Evolutionary conservation across 768 basidiomycete genomes (phyloP), one percentile per base, ranked within the genome.

Genomic region (Kwoniella heveanensis): DNA sequence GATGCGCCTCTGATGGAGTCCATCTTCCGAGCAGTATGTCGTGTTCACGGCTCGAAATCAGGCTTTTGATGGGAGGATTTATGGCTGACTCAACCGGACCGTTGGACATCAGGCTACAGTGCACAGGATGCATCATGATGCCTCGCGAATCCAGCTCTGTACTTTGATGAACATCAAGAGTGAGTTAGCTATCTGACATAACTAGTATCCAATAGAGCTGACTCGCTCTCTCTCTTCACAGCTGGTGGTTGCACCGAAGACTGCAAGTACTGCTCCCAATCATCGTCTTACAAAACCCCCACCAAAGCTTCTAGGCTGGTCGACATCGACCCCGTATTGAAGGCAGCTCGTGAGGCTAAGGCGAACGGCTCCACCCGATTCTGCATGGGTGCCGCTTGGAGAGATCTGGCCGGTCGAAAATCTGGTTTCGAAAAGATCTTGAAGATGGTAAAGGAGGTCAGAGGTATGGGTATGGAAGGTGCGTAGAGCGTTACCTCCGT

Each of bases 91-190:
- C 25, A 9, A 24, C 22, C 22, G 15, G 19, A 47, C 46, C 22
- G 19, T 49, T 5, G 32, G 32, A 13, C 15, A 10, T 19, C 44
- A 78, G 78, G 77, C 92, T 15, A 80, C 85, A 2, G 85, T 94
- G 12, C 95, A 98, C 80, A 84, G 94, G 68, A 85, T 88, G 74
- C 83, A 90, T 79, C 92, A 96, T 70, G 89, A 94, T 81, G 88
- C 93, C 30, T 84, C 81, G 71, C 92, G 96, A 83, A 87, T 98
- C 29, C 95, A 98, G 81, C 85, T 98, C 30, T 97, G 94, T 73
- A 98, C 95, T 3, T 84, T 98, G 29, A 92, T 98, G 90, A 98
- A 98, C 79, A 98, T 98, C 81, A 98, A 98, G 82, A 92, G 92
- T 91, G 80, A 69, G 89, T 64, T 52, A 29, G 5, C 25, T 22